Evolutionary conservation across 345 rosid genomes (phyloP), one percentile per base, ranked within the genome.

Genomic region (Barbarea vulgaris): DNA sequence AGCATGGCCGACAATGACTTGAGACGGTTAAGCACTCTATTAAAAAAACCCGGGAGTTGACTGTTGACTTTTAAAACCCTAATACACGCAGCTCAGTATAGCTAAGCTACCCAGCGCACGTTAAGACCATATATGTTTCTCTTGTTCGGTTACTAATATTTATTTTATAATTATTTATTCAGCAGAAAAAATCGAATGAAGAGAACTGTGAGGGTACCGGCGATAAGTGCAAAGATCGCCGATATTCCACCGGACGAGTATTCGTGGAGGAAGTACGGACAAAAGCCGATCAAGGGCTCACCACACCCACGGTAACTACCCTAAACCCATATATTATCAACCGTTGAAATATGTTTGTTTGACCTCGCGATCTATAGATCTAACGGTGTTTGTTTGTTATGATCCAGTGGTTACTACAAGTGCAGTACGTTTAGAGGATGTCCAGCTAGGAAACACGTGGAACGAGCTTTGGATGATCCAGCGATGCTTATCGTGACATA

Each of bases 391-490:
- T 13, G 63, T 36, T 73, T 67, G 51, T 46, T 46, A 46, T 46
- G 73, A 18, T 78, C 1, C 83, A 93, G 98, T 66, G 97, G 97
- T 19, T 94, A 94, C 59, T 94, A 94, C 81, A 91, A 87, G 86
- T 94, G 98, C 77, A 94, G 97, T 69, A 84, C 89, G 3, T 39
- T 90, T 56, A 81, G 92, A 80, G 96, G 91, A 7, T 94, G 98
- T 69, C 97, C 98, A 0, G 98, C 98, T 3, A 87, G 95, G 88
- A 94, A 94, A 73, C 98, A 94, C 82, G 98, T 94, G 79, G 98
- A 94, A 77, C 79, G 98, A 61, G 96, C 93, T 1, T 74, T 83
- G 1, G 97, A 91, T 63, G 97, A 94, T 78, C 92, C 96, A 7
- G 0, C 87, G 70, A 90, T 94, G 97, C 81, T 94, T 73, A 87